Conservation (phyloP, 139 green algal species). For the Mesotaenium endlicherianum region DNA sequence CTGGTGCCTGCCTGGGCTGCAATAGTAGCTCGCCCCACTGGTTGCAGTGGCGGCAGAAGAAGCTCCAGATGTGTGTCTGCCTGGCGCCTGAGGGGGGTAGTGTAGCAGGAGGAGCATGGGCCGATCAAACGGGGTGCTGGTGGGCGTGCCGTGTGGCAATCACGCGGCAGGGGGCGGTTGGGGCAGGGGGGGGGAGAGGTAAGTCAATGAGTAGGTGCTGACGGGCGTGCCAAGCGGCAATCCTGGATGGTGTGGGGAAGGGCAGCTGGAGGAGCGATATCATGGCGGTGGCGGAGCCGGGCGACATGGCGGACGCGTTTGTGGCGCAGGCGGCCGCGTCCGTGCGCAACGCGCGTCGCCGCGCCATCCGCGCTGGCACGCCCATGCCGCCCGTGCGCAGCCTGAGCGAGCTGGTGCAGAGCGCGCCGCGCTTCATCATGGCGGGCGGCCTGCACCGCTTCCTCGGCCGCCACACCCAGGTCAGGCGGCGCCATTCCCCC, state of each 20-base stretch:
- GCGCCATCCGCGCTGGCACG: neutral
- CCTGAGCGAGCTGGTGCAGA: conserved; percentile 13
- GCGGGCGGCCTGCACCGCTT: conserved; percentile 16
- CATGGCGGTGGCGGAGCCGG: neutral
- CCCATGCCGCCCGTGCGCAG: neutral
- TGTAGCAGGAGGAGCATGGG: no score
- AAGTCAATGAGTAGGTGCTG: neutral
- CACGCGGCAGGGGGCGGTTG: no score
- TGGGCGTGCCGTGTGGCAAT: no score
- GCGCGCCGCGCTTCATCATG: neutral
- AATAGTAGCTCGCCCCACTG: neutral
- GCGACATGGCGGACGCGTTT: neutral
- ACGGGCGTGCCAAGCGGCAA: neutral
- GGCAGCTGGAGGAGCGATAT: conserved; percentile 13
- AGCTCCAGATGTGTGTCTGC: neutral
- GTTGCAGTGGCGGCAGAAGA: neutral
- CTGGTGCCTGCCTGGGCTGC: neutral
- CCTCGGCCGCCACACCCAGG: conserved; percentile 33
- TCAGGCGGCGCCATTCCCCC: neutral
- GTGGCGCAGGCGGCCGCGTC: neutral
- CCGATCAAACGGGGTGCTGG: no score
- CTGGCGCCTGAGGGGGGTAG: no score
- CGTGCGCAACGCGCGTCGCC: neutral
- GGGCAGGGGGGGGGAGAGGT: no score
- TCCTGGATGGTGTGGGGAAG: neutral